A percentile compares a stretch with the other conserved stretches of the same genome.
phyloP scores from a whole-genome alignment of 495 filamentous ascomycete genomes.

The Bacidia gigantensis region DNA sequence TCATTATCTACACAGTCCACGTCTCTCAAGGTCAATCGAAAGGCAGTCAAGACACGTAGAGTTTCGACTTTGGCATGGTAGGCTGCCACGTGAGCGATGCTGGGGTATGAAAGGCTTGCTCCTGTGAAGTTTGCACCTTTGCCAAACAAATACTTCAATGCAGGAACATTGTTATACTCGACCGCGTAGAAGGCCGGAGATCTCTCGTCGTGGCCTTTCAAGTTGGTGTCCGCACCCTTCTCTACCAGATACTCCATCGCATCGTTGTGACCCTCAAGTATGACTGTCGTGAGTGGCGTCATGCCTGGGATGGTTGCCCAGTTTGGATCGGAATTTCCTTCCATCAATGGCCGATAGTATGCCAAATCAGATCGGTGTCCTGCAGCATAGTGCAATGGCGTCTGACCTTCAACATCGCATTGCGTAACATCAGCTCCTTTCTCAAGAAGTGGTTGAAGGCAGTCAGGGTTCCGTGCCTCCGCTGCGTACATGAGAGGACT shows the following conservation, averaged over 20 bases:
- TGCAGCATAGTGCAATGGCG: not conserved
- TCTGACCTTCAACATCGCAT: not conserved
- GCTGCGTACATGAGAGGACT: not conserved
- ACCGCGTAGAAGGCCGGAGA: not conserved
- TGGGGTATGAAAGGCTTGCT: not conserved
- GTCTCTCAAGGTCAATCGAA: not conserved
- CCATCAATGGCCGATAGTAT: not conserved
- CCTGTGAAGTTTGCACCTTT: not conserved
- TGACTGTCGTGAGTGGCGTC: not conserved
- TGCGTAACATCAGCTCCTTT: not conserved
- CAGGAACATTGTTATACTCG: not conserved
- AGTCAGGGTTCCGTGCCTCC: not conserved
- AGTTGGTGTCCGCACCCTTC: not conserved
- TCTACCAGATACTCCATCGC: not conserved
- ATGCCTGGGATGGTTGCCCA: not conserved
- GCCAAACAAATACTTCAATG: not conserved
- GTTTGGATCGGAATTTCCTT: not conserved
- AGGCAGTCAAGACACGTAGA: not conserved
- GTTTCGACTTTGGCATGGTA: not conserved
- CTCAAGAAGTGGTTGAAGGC: not conserved
- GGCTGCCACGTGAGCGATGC: not conserved
- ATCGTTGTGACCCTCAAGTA: not conserved
- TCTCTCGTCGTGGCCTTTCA: not conserved
- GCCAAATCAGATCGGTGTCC: not conserved
- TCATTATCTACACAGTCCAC: not conserved